These are phyloP conservation scores for Maudiozyma turicensis DNA, from an alignment of 805 yeast genomes.

Conservation along the genomic window DNA sequence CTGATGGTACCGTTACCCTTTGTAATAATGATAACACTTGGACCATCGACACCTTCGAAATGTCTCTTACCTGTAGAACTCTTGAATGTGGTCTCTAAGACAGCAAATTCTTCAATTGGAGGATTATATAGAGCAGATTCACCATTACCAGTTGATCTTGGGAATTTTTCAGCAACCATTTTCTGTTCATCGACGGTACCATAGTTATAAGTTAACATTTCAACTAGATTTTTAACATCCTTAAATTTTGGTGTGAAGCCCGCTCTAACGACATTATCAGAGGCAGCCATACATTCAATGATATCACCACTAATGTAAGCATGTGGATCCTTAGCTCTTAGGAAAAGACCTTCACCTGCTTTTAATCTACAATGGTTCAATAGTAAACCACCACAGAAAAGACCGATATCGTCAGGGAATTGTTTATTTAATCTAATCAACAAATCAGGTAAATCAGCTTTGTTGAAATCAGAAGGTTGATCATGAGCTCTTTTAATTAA, in stretches of 20 bases:
- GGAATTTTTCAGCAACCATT: constrained; percentile 50
- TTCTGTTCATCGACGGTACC: constrained; percentile 90
- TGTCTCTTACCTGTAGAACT: constrained; percentile 38
- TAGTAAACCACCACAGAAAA: constrained; percentile 90
- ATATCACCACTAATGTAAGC: constrained; percentile 96
- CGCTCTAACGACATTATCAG: constrained; percentile 95
- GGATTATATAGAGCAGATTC: constrained; percentile 72
- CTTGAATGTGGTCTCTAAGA: constrained; percentile 67
- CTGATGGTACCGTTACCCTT: constrained; percentile 64
- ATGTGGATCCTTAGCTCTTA: constrained; percentile 96
- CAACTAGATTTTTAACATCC: constrained; percentile 83
- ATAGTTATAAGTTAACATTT: constrained; percentile 81
- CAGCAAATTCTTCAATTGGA: constrained; percentile 93
- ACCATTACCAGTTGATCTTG: constrained; percentile 58
- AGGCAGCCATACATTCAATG: constrained; percentile 99
- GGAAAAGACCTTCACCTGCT: constrained; percentile 92
- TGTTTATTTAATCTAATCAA: constrained; percentile 72
- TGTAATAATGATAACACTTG: constrained; percentile 77
- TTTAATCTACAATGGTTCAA: constrained; percentile 76
- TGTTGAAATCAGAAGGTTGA: constrained; percentile 47
- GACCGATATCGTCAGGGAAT: constrained; percentile 89
- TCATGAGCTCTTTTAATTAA: constrained; percentile 56
- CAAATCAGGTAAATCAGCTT: constrained; percentile 53
- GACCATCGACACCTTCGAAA: constrained; percentile 64
- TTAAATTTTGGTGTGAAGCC: constrained; percentile 99